These are phyloP conservation scores for Fragosphaeria purpurea DNA, from an alignment of 2,329 filamentous ascomycete genomes.

Conservation along the genomic window DNA sequence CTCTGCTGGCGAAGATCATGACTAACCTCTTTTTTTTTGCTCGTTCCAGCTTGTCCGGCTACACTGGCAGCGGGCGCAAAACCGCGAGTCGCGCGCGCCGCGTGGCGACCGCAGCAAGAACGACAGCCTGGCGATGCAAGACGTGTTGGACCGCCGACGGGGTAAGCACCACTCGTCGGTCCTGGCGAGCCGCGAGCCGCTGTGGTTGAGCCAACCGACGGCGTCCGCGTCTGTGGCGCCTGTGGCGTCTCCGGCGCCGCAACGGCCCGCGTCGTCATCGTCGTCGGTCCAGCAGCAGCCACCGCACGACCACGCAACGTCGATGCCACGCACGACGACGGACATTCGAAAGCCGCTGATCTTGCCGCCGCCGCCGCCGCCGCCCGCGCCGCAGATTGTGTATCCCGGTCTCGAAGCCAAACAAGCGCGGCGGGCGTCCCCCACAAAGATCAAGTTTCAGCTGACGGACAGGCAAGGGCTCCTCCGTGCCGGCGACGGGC, in stretches of 20 bases:
- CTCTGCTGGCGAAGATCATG: too few relatives aligned
- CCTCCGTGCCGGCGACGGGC: neutral
- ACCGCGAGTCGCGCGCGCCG: neutral
- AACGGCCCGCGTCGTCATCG: neutral
- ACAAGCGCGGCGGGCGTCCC: too few relatives aligned
- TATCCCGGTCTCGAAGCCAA: too few relatives aligned
- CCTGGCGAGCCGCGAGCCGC: too few relatives aligned
- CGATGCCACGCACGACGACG: too few relatives aligned
- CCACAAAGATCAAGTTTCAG: neutral
- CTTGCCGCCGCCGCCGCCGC: neutral
- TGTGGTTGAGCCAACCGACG: too few relatives aligned
- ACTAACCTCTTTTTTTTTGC: neutral
- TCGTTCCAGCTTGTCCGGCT: constrained; percentile 4
- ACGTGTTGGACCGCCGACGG: constrained; percentile 6
- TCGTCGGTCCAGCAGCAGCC: neutral
- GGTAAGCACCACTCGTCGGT: neutral
- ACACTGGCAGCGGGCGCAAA: constrained; percentile 2
- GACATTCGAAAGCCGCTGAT: neutral
- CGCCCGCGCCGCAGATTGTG: too few relatives aligned
- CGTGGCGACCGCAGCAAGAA: neutral
- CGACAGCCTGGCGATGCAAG: constrained; percentile 5
- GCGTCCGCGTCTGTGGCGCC: neutral
- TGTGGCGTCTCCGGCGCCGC: too few relatives aligned
- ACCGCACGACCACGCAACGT: neutral
- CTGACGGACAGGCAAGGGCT: neutral